These are phyloP conservation scores for Hymenotorrendiella dingleyae DNA, from an alignment of 2,329 filamentous ascomycete genomes.

Conservation along the genomic window DNA sequence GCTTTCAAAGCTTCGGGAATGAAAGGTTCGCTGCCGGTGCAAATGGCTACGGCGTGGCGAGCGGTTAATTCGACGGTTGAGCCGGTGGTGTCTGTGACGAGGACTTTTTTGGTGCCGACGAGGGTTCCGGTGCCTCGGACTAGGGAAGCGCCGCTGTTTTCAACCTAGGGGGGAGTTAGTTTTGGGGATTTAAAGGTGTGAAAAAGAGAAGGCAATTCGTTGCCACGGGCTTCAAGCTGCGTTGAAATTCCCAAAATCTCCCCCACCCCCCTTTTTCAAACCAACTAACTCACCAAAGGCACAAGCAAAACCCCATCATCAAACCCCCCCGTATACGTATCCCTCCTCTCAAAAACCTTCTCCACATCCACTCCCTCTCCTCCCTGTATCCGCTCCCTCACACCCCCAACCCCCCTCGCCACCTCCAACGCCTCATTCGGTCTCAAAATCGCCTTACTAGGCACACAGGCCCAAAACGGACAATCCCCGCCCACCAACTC, in stretches of 20 bases:
- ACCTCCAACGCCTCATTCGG: conserved; percentile 10
- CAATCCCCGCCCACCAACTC: conserved; percentile 11
- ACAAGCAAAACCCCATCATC: conserved; percentile 8
- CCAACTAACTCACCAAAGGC: no score
- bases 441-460: conserved; percentile 9
- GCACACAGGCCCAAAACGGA: conserved; percentile 11
- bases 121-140: conserved; percentile 10
- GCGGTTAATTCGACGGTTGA: neutral
- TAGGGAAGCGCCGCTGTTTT: conserved; percentile 6
- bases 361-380: conserved; percentile 2
- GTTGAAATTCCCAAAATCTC: no score
- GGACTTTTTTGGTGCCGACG: conserved; percentile 5
- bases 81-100: neutral
- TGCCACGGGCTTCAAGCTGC: no score
- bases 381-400: conserved; percentile 5
- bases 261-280: no score
- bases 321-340: conserved; percentile 4
- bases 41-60: conserved; percentile 3
- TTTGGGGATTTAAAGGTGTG: no score
- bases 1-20: conserved; percentile 2
- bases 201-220: no score
- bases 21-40: neutral
- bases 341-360: conserved; percentile 9
- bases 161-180: neutral
- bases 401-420: conserved; percentile 9